phyloP scores from a whole-genome alignment of 805 yeast genomes.

The Candida boidinii region DNA sequence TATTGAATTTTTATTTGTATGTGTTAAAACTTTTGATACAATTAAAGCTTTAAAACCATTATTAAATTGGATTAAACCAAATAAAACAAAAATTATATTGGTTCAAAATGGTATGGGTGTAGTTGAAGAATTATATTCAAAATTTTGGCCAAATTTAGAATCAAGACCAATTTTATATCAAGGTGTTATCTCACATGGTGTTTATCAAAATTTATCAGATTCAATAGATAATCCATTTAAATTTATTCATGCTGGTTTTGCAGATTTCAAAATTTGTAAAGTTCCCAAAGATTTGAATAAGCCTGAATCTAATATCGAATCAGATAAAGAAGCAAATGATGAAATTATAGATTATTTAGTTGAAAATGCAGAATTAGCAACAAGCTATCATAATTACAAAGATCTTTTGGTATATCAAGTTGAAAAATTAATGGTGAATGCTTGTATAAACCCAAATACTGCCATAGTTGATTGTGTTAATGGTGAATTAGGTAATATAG shows the following conservation, averaged over 20 bases:
- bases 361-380: slow-evolving; percentile 16
- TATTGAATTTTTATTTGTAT: slow-evolving; percentile 39
- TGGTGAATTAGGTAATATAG: slow-evolving; percentile 53
- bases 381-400: slow-evolving; percentile 27
- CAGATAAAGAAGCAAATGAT: slow-evolving; percentile 12
- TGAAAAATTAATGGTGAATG: slow-evolving; percentile 70
- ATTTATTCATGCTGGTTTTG: slow-evolving; percentile 65
- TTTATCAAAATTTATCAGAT: slow-evolving; percentile 34
- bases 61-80: slow-evolving; percentile 32
- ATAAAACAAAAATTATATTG: slow-evolving; percentile 48
- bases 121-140: slow-evolving; percentile 37
- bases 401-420: slow-evolving; percentile 49
- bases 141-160: slow-evolving; percentile 41
- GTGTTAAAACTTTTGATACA: slow-evolving; percentile 79
- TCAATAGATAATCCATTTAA: slow-evolving; percentile 26
- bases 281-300: slow-evolving; percentile 32
- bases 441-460: slow-evolving; percentile 79
- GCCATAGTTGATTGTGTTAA: slow-evolving; percentile 71
- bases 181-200: slow-evolving; percentile 84
- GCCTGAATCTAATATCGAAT: neutral
- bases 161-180: slow-evolving; percentile 50
- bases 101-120: slow-evolving; percentile 88
- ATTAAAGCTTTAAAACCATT: slow-evolving; percentile 51
- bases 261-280: slow-evolving; percentile 50
- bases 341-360: slow-evolving; percentile 15